Conservation (phyloP, 2,329 filamentous ascomycete species). For the Claviceps sp. region DNA sequence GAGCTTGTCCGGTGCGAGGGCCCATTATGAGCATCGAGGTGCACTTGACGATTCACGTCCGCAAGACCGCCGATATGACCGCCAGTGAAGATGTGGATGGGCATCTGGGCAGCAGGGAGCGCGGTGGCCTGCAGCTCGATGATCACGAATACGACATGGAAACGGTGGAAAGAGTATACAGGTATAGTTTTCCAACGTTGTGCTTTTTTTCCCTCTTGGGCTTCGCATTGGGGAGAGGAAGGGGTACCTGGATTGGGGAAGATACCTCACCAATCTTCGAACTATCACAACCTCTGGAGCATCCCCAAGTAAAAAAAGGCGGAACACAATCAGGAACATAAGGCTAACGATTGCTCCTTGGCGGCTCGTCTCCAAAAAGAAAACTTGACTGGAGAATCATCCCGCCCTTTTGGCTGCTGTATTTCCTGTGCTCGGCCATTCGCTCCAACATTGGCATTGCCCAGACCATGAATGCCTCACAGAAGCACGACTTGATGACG, state of each 20-base stretch:
- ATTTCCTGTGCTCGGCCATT: conserved; percentile 86
- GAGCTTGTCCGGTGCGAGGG: background rate
- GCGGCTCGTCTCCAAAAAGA: conserved; percentile 12
- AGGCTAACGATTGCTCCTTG: background rate
- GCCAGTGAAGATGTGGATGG: conserved; percentile 7
- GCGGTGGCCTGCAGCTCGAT: conserved; percentile 1
- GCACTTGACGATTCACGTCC: background rate
- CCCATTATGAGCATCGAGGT: background rate
- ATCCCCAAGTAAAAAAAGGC: too few species aligned
- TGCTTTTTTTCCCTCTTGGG: background rate
- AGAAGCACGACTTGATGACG: conserved; percentile 61
- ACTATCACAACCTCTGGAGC: too few species aligned
- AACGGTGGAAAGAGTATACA: conserved; percentile 42
- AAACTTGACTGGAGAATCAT: conserved; percentile 48
- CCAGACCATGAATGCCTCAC: conserved; percentile 76
- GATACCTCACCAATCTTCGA: too few species aligned
- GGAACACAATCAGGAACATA: too few species aligned
- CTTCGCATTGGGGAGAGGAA: background rate
- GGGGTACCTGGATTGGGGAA: background rate
- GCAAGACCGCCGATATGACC: background rate
- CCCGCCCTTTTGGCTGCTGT: conserved; percentile 71
- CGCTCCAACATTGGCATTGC: conserved; percentile 83
- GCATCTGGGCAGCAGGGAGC: background rate
- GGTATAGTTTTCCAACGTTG: conserved; percentile 12
- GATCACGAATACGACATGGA: conserved; percentile 38